Percentiles rank a stretch among this genome's conserved stretches.
These are phyloP conservation scores for Fusarium beomiforme DNA, from an alignment of 2,329 filamentous ascomycete genomes.

Conservation along the genomic window DNA sequence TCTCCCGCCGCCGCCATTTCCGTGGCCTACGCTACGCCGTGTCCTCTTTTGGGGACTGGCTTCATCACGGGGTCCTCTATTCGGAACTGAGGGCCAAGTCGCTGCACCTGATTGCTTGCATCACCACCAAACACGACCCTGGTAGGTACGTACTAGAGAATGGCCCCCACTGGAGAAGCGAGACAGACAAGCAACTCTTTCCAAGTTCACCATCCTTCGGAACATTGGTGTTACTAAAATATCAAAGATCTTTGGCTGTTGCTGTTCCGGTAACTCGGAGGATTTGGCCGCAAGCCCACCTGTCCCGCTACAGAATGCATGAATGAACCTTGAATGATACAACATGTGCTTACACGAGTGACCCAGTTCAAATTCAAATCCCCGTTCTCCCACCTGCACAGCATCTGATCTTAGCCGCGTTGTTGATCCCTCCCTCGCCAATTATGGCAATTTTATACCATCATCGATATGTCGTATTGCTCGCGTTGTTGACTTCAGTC, in stretches of 20 bases:
- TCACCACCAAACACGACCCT: conserved; percentile 6
- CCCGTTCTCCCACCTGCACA: background rate
- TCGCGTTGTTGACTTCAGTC: background rate
- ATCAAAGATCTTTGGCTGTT: conserved; percentile 5
- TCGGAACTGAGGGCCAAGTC: conserved; percentile 11
- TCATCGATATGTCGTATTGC: conserved; percentile 2
- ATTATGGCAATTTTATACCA: background rate
- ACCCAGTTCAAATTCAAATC: conserved; percentile 16
- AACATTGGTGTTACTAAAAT: conserved; percentile 6
- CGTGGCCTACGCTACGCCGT: conserved; percentile 29
- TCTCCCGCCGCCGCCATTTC: conserved; percentile 26
- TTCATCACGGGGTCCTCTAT: conserved; percentile 27
- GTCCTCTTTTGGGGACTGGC: conserved; percentile 29
- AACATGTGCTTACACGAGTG: conserved; percentile 17
- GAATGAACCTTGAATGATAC: background rate
- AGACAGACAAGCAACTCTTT: background rate
- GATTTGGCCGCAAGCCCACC: background rate
- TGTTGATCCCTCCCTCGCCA: background rate
- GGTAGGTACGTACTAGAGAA: background rate
- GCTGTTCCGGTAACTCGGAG: background rate
- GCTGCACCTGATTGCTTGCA: conserved; percentile 18
- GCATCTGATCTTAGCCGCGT: background rate
- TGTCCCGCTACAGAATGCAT: background rate
- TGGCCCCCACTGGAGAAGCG: background rate
- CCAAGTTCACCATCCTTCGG: background rate